These are phyloP conservation scores for Graphilbum ipis-grandicollis DNA, from an alignment of 2,329 filamentous ascomycete species.

Conservation along the genomic window DNA sequence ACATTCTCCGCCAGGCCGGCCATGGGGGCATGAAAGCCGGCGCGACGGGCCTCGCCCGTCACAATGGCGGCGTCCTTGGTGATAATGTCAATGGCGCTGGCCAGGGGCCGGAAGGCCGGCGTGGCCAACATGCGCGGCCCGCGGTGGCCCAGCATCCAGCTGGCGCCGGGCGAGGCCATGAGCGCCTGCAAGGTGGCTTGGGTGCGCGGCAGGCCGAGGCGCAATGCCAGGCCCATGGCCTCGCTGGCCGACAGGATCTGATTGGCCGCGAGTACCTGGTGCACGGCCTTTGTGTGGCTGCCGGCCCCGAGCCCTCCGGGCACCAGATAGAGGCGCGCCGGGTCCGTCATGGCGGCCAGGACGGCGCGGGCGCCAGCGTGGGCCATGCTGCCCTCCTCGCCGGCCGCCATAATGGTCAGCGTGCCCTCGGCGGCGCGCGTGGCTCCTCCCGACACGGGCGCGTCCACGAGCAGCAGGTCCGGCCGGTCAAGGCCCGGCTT, in stretches of 20 bases:
- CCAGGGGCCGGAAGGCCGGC: constrained; percentile 30
- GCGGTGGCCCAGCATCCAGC: constrained; percentile 46
- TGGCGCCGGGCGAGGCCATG: constrained; percentile 29
- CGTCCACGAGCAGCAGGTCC: constrained; percentile 53
- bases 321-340: constrained; percentile 43
- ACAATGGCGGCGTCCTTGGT: constrained; percentile 49
- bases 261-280: constrained; percentile 45
- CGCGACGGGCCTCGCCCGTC: constrained; percentile 42
- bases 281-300: constrained; percentile 45
- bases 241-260: constrained; percentile 45
- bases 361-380: constrained; percentile 40
- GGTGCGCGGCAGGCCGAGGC: constrained; percentile 32
- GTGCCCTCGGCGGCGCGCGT: constrained; percentile 53
- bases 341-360: constrained; percentile 45
- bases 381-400: constrained; percentile 34
- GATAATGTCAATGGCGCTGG: constrained; percentile 42
- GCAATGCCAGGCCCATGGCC: constrained; percentile 39
- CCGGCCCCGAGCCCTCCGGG: constrained; percentile 41
- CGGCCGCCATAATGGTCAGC: constrained; percentile 59
- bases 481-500: constrained; percentile 36
- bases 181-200: constrained; percentile 23
- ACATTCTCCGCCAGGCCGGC: constrained; percentile 46
- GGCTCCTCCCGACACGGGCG: constrained; percentile 56
- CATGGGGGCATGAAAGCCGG: constrained; percentile 41
- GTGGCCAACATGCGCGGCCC: constrained; percentile 32